Base-by-base conservation (phyloP, 768 basidiomycete species). In the Piloderma croceum region DNA sequence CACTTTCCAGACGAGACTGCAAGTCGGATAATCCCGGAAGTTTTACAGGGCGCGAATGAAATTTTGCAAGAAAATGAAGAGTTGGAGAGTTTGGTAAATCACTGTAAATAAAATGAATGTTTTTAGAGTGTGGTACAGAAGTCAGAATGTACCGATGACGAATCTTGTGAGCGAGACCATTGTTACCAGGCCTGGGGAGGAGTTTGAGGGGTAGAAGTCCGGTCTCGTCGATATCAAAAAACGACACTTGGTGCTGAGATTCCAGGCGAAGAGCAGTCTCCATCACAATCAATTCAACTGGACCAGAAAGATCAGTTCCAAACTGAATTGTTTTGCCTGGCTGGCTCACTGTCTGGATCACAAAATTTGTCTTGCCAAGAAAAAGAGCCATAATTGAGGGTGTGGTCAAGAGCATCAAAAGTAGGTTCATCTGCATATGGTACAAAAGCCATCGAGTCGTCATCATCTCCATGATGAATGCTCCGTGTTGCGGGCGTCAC, bases 391-490 rank as follows among this genome's bases (percentile, higher is more conserved):
- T 81, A 73, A 4, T 71, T 63, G 11, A 50, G 38, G 3, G 59
- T 49, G 46, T 82, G 73, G 12, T 37, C 49, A 3, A 33, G 22
- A 24, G 55, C 59, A 36, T 75, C 48, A 46, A 86, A 87, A 0
- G 34, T 49, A 3, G 69, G 67, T 32, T 85, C 82, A 49, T 86
- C 81, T 0, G 73, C 65, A 18, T 54, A 53, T 12, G 51, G 34
- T 13, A 44, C 39, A 15, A 41, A 12, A 34, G 40, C 33, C 10
- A 36, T 23, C 19, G 2, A 20, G 42, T 29, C 13, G 24, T 19
- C 60, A 43, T 84, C 83, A 44, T 84, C 81, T 3, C 77, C 80
- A 13, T 65, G 61, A 33, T 69, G 64, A 12, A 78, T 60, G 34
- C 64, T 79, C 34, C 68, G 65, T 9, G 54, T 48, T 3, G 67